Conservation (phyloP, 2,329 filamentous ascomycete genomes). For the Claviceps monticola region DNA sequence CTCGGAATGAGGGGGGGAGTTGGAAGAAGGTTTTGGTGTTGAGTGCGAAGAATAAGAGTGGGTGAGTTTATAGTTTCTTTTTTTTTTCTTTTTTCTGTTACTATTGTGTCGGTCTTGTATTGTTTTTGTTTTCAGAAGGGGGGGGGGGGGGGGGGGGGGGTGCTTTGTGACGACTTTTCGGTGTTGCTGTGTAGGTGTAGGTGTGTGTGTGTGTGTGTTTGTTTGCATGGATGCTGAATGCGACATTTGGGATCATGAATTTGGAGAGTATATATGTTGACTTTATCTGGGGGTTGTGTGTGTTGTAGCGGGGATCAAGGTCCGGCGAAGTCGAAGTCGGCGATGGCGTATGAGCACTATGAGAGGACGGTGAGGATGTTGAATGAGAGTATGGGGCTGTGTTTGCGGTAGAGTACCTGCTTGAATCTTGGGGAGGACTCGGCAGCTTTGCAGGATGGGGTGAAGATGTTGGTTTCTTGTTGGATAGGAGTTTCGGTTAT, state of each 20-base stretch:
- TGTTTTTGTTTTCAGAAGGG: not conserved
- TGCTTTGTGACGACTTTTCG: too few relatives aligned
- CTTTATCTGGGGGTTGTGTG: too few relatives aligned
- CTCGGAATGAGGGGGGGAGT: slow-evolving; percentile 1
- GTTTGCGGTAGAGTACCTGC: slow-evolving; percentile 31
- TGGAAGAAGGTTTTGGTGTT: slow-evolving; percentile 12
- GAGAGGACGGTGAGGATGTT: slow-evolving; percentile 59
- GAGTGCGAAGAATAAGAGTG: slow-evolving; percentile 11
- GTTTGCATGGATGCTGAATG: too few relatives aligned
- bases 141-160: too few relatives aligned
- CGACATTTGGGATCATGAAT: too few relatives aligned
- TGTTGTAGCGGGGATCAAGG: slow-evolving; percentile 7
- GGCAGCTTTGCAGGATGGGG: too few relatives aligned
- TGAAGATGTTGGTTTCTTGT: too few relatives aligned
- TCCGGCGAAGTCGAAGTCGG: slow-evolving; percentile 9
- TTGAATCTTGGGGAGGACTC: not conserved
- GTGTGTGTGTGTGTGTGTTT: too few relatives aligned
- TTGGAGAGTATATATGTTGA: too few relatives aligned
- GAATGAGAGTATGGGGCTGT: slow-evolving; percentile 58
- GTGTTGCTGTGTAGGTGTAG: too few relatives aligned
- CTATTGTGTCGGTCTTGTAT: too few relatives aligned
- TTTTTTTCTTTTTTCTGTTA: not conserved
- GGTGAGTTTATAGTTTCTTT: slow-evolving; percentile 10
- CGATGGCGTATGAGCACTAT: slow-evolving; percentile 42
- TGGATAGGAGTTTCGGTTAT: too few relatives aligned